phyloP scores from a whole-genome alignment of 2,329 filamentous ascomycete genomes.

The Penicillium sclerotigenum region DNA sequence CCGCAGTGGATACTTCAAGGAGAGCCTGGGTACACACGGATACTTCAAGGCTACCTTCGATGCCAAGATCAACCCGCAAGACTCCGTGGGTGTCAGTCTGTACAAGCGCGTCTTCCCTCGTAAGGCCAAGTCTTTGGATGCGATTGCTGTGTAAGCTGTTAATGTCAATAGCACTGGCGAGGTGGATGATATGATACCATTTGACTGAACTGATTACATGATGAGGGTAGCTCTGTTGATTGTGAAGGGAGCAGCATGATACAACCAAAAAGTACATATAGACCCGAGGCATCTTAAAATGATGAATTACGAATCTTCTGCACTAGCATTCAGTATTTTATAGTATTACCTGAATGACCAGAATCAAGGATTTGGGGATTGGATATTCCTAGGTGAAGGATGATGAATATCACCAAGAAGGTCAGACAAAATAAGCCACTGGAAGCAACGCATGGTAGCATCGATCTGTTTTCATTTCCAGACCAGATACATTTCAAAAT shows the following conservation, averaged over 20 bases:
- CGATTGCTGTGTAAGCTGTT: conserved; percentile 22
- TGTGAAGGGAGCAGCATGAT: conserved; percentile 9
- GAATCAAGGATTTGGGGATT: neutral
- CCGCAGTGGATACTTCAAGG: conserved; percentile 86
- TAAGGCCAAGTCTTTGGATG: conserved; percentile 53
- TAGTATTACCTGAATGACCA: neutral
- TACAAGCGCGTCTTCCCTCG: conserved; percentile 85
- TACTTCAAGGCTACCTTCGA: conserved; percentile 99
- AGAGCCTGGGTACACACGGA: conserved; percentile 92
- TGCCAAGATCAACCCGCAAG: conserved; percentile 90
- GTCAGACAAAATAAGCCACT: neutral
- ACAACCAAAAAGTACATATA: conserved; percentile 30
- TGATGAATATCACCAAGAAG: neutral
- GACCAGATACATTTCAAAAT: conserved; percentile 2
- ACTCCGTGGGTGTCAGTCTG: conserved; percentile 84
- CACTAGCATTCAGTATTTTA: neutral
- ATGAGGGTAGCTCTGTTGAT: conserved; percentile 9
- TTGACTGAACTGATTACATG: conserved; percentile 22
- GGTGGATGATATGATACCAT: conserved; percentile 32
- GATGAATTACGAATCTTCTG: conserved; percentile 31
- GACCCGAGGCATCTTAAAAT: conserved; percentile 25
- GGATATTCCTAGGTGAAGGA: neutral
- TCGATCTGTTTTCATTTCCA: conserved; percentile 6
- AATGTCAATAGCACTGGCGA: conserved; percentile 1
- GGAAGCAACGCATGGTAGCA: neutral